Evolutionary conservation across 768 basidiomycete species (phyloP).

Genomic region (Aureoboletus auriporus): DNA sequence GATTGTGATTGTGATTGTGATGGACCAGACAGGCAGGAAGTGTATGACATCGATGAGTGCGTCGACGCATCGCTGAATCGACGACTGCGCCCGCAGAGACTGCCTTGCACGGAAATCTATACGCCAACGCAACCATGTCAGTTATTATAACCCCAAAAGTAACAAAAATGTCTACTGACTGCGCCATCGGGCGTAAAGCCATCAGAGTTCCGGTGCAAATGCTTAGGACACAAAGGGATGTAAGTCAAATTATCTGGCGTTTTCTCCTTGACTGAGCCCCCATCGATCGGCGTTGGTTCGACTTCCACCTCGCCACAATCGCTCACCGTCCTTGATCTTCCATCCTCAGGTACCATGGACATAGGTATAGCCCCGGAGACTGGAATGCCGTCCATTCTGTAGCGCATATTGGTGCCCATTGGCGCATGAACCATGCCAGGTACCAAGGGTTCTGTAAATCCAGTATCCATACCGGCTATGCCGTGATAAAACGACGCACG

Average conservation of each 20-base stretch:
- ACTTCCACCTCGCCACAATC: slow-evolving; percentile 2
- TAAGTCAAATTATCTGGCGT: neutral
- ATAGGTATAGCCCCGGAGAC: slow-evolving; percentile 7
- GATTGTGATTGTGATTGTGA: slow-evolving; percentile 17
- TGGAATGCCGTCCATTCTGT: slow-evolving; percentile 3
- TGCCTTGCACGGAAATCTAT: slow-evolving; percentile 4
- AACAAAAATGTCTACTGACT: slow-evolving; percentile 3
- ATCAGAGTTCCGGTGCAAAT: neutral
- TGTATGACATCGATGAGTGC: slow-evolving; percentile 14
- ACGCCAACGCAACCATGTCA: neutral
- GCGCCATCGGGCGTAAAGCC: neutral
- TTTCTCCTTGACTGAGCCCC: neutral
- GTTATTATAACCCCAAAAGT: neutral
- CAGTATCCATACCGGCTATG: neutral
- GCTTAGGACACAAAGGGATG: neutral
- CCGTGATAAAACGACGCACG: slow-evolving; percentile 14
- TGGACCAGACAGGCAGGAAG: slow-evolving; percentile 20
- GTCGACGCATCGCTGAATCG: slow-evolving; percentile 20
- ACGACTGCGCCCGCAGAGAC: slow-evolving; percentile 1
- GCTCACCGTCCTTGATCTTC: neutral
- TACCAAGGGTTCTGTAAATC: neutral
- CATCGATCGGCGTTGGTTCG: neutral
- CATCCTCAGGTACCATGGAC: neutral
- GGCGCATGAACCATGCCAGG: neutral
- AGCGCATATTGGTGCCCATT: neutral